Base-by-base conservation (phyloP, 2,329 filamentous ascomycete species). In the Akanthomyces uredinophilus region DNA sequence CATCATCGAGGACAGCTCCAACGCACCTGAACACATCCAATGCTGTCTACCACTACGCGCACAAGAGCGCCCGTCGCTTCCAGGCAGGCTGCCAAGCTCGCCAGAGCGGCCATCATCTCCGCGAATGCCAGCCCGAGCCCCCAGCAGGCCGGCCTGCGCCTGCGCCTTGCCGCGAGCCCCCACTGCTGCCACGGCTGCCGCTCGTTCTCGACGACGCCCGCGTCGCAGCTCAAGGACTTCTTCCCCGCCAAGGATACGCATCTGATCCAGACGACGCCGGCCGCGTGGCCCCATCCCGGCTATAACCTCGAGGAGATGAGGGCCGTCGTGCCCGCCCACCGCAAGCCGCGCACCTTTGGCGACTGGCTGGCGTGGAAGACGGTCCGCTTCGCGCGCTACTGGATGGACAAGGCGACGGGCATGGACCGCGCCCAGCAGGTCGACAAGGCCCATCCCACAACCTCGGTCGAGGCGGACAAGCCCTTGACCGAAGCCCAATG, bases 401-500 rank as follows among this genome's bases (percentile, higher is more conserved):
- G 86, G 11, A 91, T 96, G 77, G 94, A 98, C 72, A 77, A 88
- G 41, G 90, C 83, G 18, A 96, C 93, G 0, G 92, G 92, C 14
- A 80, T 86, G 75, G 75, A 73, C 43, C 89, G 92, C 67, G 87
- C 85, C 37, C 92, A 96, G 71, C 83, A 90, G 65, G 83, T 82
- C 37, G 81, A 85, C 69, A 83, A 80, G 72, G 76, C 74, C 66
- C 74, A 83, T 63, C 84, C 85, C 8, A 87, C 84, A 0, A 85
- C 81, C 3, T 76, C 83, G 6, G 69, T 84, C 10, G 70, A 72
- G 24, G 81, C 83, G 62, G 70, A 84, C 58, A 77, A 84, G 80
- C 77, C 87, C 72, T 70, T 96, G 81, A 95, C 86, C 0, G 93
- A 96, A 73, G 80, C 87, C 5, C 95, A 98, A 77, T 99, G 95